Evolutionary conservation across 225 moss, liverwort and hornwort genomes (phyloP).

Genomic region (Climacium dendroides): DNA sequence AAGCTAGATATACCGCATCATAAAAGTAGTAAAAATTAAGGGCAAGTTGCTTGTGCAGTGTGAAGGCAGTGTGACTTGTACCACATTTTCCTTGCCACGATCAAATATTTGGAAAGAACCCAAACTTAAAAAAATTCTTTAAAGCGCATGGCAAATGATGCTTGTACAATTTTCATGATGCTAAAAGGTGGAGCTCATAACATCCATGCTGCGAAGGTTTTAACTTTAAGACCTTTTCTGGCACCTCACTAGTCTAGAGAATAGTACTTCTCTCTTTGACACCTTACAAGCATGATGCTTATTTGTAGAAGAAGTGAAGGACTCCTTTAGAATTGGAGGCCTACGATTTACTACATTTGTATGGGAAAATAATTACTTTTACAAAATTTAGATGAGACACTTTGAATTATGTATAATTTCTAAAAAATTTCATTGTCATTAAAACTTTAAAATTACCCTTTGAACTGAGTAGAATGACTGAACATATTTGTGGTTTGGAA

Average conservation of each 20-base stretch:
- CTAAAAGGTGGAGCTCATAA: neutral
- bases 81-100: neutral
- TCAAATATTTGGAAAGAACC: neutral
- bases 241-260: neutral
- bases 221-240: neutral
- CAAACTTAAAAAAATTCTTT: neutral
- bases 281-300: neutral
- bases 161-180: neutral
- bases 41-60: neutral
- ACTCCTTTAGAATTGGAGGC: neutral
- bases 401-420: neutral
- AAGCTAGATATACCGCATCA: neutral
- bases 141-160: neutral
- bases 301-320: neutral
- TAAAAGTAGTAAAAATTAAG: neutral
- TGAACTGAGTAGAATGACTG: neutral
- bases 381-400: neutral
- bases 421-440: neutral
- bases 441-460: neutral
- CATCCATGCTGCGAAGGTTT: fast-evolving
- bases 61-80: neutral
- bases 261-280: neutral
- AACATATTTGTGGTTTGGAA: neutral
- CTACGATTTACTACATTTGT: neutral
- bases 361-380: no score